phyloP scores from a whole-genome alignment of 768 basidiomycete genomes.

The Agrocybe pediades region DNA sequence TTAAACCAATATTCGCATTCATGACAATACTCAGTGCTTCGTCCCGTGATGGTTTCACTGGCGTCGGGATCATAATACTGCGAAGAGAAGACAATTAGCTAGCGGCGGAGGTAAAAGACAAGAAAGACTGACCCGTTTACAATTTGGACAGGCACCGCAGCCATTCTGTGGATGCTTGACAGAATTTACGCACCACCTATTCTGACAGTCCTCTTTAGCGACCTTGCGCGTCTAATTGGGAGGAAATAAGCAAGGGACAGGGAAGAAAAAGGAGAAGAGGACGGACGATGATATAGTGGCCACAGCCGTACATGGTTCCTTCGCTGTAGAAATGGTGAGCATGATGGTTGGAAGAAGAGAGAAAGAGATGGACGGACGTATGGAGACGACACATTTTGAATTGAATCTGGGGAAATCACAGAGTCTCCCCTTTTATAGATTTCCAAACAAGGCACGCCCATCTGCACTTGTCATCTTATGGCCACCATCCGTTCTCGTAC shows the following conservation, averaged over 20 bases:
- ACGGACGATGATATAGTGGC: constrained; percentile 64
- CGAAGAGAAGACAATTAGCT: background rate
- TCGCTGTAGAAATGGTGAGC: constrained; percentile 49
- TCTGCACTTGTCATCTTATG: constrained; percentile 28
- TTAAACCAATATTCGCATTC: constrained; percentile 63
- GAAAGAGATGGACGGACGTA: constrained; percentile 41
- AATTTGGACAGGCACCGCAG: constrained; percentile 37
- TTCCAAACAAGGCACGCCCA: constrained; percentile 28
- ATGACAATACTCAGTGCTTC: constrained; percentile 54
- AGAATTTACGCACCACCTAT: constrained; percentile 41
- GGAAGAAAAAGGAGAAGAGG: background rate
- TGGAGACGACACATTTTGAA: constrained; percentile 54
- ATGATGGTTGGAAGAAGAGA: constrained; percentile 12
- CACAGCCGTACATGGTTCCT: constrained; percentile 76
- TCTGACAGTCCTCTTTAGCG: constrained; percentile 57
- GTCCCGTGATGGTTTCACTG: constrained; percentile 57
- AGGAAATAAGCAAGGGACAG: background rate
- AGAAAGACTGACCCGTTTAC: constrained; percentile 41
- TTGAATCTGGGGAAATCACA: background rate
- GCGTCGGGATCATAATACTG: constrained; percentile 76
- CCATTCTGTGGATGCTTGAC: constrained; percentile 33
- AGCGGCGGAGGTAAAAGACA: constrained; percentile 11
- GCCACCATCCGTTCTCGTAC: constrained; percentile 82
- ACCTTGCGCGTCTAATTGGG: constrained; percentile 40
- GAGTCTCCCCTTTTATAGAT: constrained; percentile 17